A percentile compares a stretch with the other conserved stretches of the same genome.
phyloP scores from a whole-genome alignment of 768 basidiomycete species.

The Boletus eberwhitei region DNA sequence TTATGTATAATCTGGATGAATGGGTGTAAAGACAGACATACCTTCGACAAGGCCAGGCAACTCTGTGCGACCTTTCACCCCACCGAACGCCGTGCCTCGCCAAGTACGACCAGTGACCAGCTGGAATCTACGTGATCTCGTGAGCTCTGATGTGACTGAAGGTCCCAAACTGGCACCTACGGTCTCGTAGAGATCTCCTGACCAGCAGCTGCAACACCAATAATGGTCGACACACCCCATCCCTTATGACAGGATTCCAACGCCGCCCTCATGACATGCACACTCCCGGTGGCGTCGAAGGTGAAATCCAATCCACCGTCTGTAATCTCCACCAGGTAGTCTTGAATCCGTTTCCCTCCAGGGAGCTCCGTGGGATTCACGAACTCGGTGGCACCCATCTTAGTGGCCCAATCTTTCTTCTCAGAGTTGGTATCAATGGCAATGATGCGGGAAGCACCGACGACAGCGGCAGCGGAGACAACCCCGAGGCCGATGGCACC shows the following conservation, averaged over 20 bases:
- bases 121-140: constrained; percentile 43
- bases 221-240: constrained; percentile 95
- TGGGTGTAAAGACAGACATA: constrained; percentile 26
- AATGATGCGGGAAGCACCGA: constrained; percentile 85
- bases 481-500: constrained; percentile 96
- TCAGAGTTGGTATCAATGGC: constrained; percentile 85
- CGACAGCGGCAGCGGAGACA: constrained; percentile 71
- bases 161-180: constrained; percentile 38
- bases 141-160: constrained; percentile 5
- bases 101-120: constrained; percentile 86
- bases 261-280: constrained; percentile 90
- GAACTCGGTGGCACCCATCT: constrained; percentile 96
- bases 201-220: constrained; percentile 96
- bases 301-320: constrained; percentile 98
- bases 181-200: constrained; percentile 92
- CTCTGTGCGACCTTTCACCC: constrained; percentile 96
- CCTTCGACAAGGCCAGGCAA: constrained; percentile 91
- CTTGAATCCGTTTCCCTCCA: constrained; percentile 82
- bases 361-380: constrained; percentile 75
- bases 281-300: constrained; percentile 96
- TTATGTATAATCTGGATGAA: background rate
- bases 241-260: constrained; percentile 99
- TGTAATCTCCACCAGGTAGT: constrained; percentile 85
- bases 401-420: constrained; percentile 85
- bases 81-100: constrained; percentile 95